Percentiles rank a stretch among this genome's conserved stretches.
Evolutionary conservation across 495 filamentous ascomycete species (phyloP).

Genomic region (Aspergillus leporis): DNA sequence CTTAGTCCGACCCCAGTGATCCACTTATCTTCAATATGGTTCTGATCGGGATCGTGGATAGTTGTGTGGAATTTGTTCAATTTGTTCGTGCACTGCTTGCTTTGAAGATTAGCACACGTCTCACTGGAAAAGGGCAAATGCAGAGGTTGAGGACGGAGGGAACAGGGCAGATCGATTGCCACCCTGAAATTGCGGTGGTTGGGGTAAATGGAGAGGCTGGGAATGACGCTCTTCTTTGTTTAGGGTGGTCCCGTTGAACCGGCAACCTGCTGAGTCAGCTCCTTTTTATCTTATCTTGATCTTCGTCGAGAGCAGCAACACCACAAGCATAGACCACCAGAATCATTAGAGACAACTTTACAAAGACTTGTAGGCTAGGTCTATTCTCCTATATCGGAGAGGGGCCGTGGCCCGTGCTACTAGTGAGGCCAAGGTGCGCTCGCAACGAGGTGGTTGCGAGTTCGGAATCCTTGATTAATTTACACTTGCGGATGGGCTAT

Average conservation of each 20-base stretch:
- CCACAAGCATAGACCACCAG: neutral
- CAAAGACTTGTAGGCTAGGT: neutral
- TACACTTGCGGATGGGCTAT: neutral
- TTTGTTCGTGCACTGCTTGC: neutral
- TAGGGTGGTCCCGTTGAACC: slow-evolving; percentile 25
- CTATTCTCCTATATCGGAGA: neutral
- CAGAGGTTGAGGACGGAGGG: neutral
- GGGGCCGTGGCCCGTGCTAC: neutral
- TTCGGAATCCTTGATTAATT: neutral
- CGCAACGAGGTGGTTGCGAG: neutral
- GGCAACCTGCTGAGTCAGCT: slow-evolving; percentile 33
- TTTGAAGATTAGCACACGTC: neutral
- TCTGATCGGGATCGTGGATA: slow-evolving; percentile 3
- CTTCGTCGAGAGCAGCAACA: neutral
- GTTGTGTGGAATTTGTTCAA: neutral
- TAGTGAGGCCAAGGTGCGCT: neutral
- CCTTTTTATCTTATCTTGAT: slow-evolving; percentile 11
- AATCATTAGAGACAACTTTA: neutral
- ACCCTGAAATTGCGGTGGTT: slow-evolving; percentile 43
- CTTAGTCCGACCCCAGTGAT: neutral
- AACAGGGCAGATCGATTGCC: slow-evolving; percentile 11
- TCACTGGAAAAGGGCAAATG: neutral
- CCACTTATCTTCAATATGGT: neutral
- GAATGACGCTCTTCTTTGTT: slow-evolving; percentile 29
- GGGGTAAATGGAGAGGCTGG: slow-evolving; percentile 42